These are phyloP conservation scores for Podospora pseudocomata DNA, from an alignment of 495 filamentous ascomycete genomes.

Conservation along the genomic window DNA sequence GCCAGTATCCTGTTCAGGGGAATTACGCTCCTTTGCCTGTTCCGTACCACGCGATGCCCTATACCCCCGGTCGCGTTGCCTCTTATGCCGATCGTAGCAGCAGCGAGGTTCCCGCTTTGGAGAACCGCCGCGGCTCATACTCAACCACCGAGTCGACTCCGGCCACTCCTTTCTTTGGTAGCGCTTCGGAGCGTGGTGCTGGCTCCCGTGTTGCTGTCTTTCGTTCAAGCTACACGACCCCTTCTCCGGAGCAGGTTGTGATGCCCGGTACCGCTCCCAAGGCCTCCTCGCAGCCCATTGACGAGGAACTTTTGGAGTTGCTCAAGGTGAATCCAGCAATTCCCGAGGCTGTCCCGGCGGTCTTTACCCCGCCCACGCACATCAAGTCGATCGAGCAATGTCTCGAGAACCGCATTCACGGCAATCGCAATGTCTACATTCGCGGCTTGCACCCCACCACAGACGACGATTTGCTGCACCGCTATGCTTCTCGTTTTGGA, in stretches of 20 bases:
- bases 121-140: constrained; percentile 60
- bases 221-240: constrained; percentile 59
- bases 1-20: constrained; percentile 37
- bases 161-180: constrained; percentile 56
- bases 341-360: constrained; percentile 82
- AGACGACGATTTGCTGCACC: constrained; percentile 80
- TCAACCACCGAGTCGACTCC: constrained; percentile 69
- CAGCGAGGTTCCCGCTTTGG: constrained; percentile 54
- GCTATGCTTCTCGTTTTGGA: constrained; percentile 82
- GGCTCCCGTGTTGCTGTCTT: constrained; percentile 52
- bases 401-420: constrained; percentile 78
- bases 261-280: constrained; percentile 40
- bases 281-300: constrained; percentile 46
- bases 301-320: constrained; percentile 65
- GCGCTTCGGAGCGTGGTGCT: constrained; percentile 50
- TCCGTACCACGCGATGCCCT: constrained; percentile 41
- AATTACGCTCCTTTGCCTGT: constrained; percentile 32
- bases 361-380: constrained; percentile 68
- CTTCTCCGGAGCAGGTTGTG: constrained; percentile 60
- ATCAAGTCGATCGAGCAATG: constrained; percentile 84
- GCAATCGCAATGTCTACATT: constrained; percentile 95
- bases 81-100: constrained; percentile 40
- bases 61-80: constrained; percentile 45
- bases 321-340: constrained; percentile 74
- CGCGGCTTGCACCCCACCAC: constrained; percentile 91